Evolutionary conservation across 495 filamentous ascomycete genomes (phyloP).

Genomic region (Astrothelium subdiscretum): DNA sequence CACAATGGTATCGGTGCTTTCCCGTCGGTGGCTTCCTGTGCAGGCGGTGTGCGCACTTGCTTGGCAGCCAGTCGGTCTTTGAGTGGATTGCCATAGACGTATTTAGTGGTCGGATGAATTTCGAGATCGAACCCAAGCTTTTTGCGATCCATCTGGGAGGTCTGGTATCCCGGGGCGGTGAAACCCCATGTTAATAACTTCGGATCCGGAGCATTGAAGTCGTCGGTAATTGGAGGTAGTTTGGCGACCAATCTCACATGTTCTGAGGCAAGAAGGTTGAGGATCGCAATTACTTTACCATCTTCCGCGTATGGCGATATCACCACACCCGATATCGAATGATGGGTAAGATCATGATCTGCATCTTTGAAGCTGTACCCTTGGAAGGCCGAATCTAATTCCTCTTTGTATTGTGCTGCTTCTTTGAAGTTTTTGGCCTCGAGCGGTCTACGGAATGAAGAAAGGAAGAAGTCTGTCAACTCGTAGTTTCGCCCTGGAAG

Average conservation of each 20-base stretch:
- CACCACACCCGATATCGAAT: background rate
- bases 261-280: conserved; percentile 53
- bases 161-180: conserved; percentile 57
- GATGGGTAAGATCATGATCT: conserved; percentile 23
- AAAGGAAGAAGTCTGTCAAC: conserved; percentile 18
- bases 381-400: conserved; percentile 30
- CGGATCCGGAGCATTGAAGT: conserved; percentile 14
- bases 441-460: conserved; percentile 21
- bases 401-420: conserved; percentile 25
- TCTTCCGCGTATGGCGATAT: conserved; percentile 35
- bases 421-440: conserved; percentile 21
- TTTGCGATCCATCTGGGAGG: conserved; percentile 55
- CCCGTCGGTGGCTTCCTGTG: conserved; percentile 9
- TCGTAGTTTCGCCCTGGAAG: conserved; percentile 37
- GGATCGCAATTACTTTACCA: conserved; percentile 56
- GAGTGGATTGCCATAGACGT: conserved; percentile 50
- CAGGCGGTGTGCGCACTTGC: conserved; percentile 11
- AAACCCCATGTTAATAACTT: conserved; percentile 51
- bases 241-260: conserved; percentile 43
- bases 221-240: conserved; percentile 45
- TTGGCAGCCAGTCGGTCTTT: conserved; percentile 8
- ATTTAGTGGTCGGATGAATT: conserved; percentile 44
- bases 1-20: conserved; percentile 53
- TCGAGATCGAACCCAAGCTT: conserved; percentile 52
- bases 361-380: conserved; percentile 32